Conservation (phyloP, 2,329 filamentous ascomycete genomes). For the Pseudogymnoascus sp. region DNA sequence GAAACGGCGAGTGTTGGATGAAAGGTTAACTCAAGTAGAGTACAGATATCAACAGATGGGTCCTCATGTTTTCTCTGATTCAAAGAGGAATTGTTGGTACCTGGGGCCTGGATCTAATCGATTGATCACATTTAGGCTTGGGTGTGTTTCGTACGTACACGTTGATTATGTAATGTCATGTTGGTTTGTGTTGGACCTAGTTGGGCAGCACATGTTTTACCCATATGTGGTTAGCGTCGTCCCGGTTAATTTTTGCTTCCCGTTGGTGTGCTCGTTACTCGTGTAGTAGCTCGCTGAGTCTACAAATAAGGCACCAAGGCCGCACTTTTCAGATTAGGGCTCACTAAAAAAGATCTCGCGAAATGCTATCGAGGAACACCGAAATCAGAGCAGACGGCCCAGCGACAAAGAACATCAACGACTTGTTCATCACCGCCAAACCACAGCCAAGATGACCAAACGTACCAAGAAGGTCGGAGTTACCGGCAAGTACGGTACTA, state of each 20-base stretch:
- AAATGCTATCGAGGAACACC: constrained; percentile 8
- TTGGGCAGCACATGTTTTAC: neutral
- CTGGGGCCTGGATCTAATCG: constrained; percentile 4
- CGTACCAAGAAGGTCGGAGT: constrained; percentile 98
- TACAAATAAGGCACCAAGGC: neutral
- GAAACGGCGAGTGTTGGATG: neutral
- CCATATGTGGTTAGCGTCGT: neutral
- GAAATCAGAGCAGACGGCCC: constrained; percentile 7
- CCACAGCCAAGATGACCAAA: constrained; percentile 74
- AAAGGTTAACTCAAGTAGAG: neutral
- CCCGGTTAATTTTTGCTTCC: neutral
- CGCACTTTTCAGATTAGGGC: neutral
- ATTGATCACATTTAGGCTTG: neutral
- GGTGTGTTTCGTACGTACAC: neutral
- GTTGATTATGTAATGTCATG: neutral
- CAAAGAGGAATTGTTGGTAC: neutral
- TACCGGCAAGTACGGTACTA: constrained; percentile 97
- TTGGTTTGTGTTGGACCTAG: neutral
- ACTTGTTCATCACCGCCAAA: constrained; percentile 21
- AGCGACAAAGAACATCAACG: constrained; percentile 9
- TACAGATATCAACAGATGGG: neutral
- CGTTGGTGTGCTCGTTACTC: neutral
- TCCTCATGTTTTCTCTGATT: neutral
- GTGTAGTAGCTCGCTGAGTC: neutral
- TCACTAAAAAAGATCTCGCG: constrained; percentile 9